Conservation (phyloP, 768 basidiomycete genomes). For the Serendipita sp. region DNA sequence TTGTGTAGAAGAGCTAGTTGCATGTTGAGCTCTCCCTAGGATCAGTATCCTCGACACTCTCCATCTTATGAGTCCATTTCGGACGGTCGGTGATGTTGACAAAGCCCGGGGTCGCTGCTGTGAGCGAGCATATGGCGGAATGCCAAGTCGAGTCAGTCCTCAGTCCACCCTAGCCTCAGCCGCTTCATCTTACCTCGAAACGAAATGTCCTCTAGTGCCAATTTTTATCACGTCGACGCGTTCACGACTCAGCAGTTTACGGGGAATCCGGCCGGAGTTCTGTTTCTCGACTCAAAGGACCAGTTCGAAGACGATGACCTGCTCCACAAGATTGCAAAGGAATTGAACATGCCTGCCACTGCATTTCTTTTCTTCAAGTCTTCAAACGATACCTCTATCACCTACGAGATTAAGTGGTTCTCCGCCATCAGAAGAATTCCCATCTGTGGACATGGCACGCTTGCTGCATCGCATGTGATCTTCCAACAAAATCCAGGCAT, state of each 20-base stretch:
- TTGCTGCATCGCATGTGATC: constrained; percentile 19
- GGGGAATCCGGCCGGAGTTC: constrained; percentile 23
- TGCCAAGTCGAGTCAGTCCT: no score
- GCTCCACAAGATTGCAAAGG: constrained; percentile 13
- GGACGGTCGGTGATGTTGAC: no score
- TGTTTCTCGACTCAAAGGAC: constrained; percentile 14
- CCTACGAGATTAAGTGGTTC: constrained; percentile 17
- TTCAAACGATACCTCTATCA: not conserved
- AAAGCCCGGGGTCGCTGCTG: no score
- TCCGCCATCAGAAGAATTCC: constrained; percentile 16
- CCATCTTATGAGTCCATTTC: no score
- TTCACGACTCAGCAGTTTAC: constrained; percentile 18
- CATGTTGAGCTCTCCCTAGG: no score
- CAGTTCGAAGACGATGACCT: constrained; percentile 3
- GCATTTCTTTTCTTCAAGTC: constrained; percentile 13
- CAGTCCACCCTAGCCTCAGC: no score
- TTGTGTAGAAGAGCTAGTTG: no score
- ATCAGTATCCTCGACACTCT: no score
- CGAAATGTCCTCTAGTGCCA: constrained; percentile 6
- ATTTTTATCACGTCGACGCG: constrained; percentile 18
- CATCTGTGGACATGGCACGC: constrained; percentile 23
- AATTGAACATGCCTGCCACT: constrained; percentile 19
- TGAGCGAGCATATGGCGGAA: no score
- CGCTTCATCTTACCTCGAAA: no score
- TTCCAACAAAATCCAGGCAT: constrained; percentile 11